Evolutionary conservation across 116 monocot species (phyloP), one percentile per base, ranked within the genome.

Genomic region (Thalassia testudinum): DNA sequence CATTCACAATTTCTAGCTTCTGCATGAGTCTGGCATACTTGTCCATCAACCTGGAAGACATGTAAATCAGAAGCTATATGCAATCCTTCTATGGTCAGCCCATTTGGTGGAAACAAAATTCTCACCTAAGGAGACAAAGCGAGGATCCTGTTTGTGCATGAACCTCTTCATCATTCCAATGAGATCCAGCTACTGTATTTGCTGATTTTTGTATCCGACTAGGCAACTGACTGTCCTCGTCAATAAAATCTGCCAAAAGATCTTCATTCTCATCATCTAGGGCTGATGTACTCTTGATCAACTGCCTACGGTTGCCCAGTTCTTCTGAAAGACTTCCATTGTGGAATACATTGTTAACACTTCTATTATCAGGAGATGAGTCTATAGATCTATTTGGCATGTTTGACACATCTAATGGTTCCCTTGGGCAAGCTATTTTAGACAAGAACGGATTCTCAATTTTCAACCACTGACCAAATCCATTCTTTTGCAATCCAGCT

Each of bases 1-100:
- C 42, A 69, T 90, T 97, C 50, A 97, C 75, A 24, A 90, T 72
- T 70, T 90, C 86, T 64, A 97, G 68, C 70, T 97, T 97, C 74
- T 97, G 97, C 90, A 89, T 97, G 14, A 97, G 77, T 55, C 97
- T 89, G 17, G 86, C 97, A 73, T 97, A 97, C 70, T 97, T 97
- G 69, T 97, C 97, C 97, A 97, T 85, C 66, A 97, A 75, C 67
- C 97, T 97, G 79, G 64, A n/a, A n/a, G n/a, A n/a, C n/a, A n/a
- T n/a, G n/a, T n/a, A n/a, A 49, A 49, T 49, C 8, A n/a, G 7
- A 49, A 49, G n/a, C 7, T 12, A 47, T 12, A 47, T 47, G n/a
- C n/a, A n/a, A n/a, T n/a, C n/a, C n/a, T n/a, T n/a, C n/a, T n/a
- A n/a, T n/a, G n/a, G n/a, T n/a, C n/a, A n/a, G n/a, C n/a, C n/a